phyloP scores from a whole-genome alignment of 768 basidiomycete species.

The Gyrodon lividus region DNA sequence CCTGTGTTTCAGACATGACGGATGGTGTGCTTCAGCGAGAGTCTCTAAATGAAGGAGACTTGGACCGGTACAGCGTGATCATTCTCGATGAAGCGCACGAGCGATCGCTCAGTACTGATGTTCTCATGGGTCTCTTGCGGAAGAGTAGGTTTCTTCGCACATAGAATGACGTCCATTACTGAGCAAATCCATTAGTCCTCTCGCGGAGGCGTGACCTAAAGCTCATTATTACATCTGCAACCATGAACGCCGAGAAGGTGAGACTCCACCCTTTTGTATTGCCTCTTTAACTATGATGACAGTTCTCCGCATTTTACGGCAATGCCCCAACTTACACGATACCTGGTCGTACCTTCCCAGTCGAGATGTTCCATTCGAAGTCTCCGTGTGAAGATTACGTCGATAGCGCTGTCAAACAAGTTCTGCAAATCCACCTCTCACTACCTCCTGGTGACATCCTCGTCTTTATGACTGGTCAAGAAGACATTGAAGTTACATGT shows the following conservation, averaged over 20 bases:
- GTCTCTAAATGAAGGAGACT: slow-evolving; percentile 96
- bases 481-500: slow-evolving; percentile 97
- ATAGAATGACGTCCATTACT: neutral
- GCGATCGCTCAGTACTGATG: slow-evolving; percentile 94
- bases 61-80: slow-evolving; percentile 94
- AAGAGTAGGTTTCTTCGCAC: slow-evolving; percentile 65
- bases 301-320: slow-evolving; percentile 96
- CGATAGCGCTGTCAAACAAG: slow-evolving; percentile 96
- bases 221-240: slow-evolving; percentile 97
- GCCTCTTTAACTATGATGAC: neutral
- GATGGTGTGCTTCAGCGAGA: slow-evolving; percentile 98
- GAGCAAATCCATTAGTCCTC: slow-evolving; percentile 49
- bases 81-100: slow-evolving; percentile 99
- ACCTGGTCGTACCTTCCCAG: slow-evolving; percentile 92
- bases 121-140: slow-evolving; percentile 91
- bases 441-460: slow-evolving; percentile 91
- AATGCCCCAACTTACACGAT: slow-evolving; percentile 95
- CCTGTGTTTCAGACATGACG: slow-evolving; percentile 77
- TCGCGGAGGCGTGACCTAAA: slow-evolving; percentile 91
- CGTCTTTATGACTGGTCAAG: slow-evolving; percentile 99
- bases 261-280: slow-evolving; percentile 1
- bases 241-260: slow-evolving; percentile 99
- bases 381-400: slow-evolving; percentile 99
- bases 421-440: slow-evolving; percentile 93
- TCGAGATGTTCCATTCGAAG: slow-evolving; percentile 94